Evolutionary conservation across 345 rosid species (phyloP), one percentile per base, ranked within the genome.

Genomic region (Gossypium rotundifolium): DNA sequence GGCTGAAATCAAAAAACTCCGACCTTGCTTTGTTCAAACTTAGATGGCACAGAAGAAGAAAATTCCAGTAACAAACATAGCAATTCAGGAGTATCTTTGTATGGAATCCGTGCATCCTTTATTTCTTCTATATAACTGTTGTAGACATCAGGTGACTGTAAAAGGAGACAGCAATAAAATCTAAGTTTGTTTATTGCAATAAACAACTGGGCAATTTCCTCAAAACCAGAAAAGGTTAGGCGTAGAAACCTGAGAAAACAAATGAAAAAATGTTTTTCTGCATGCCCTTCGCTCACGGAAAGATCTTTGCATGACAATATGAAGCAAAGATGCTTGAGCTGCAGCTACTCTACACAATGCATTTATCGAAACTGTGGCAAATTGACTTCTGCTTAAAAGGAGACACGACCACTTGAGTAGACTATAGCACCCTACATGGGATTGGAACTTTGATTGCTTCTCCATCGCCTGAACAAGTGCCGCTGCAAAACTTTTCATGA

Each of bases 341-440:
- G 89, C 84, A 29, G 94, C 96, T 49, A 91, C 87, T 81, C 91
- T 88, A 81, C 81, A 84, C 66, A 90, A 83, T 23, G 89, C 98
- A 85, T 85, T 91, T 86, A 85, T 91, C 2, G 98, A 87, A 81
- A 84, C 81, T 10, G 92, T 73, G n/a, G 89, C 81, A 79, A 95
- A 95, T 58, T 88, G 89, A 79, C 97, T 91, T 74, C 80, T 85
- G 40, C 76, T 81, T 74, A 95, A 81, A 22, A 95, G 90, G 75
- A 95, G 85, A 70, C 94, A 89, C 3, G 99, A 91, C 99, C 98
- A 95, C 48, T 84, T 79, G 71, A 95, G 88, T 57, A 95, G 89
- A 82, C 91, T 87, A 72, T 82, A 83, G 84, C 96, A 87, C 61
- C 92, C 90, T 1, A 85, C 84, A 70, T 78, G 85, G 16, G 93